A percentile compares a stretch with the other conserved stretches of the same genome.
These are phyloP conservation scores for Cyphellophora europaea DNA, from an alignment of 2,329 filamentous ascomycete genomes.

Conservation along the genomic window DNA sequence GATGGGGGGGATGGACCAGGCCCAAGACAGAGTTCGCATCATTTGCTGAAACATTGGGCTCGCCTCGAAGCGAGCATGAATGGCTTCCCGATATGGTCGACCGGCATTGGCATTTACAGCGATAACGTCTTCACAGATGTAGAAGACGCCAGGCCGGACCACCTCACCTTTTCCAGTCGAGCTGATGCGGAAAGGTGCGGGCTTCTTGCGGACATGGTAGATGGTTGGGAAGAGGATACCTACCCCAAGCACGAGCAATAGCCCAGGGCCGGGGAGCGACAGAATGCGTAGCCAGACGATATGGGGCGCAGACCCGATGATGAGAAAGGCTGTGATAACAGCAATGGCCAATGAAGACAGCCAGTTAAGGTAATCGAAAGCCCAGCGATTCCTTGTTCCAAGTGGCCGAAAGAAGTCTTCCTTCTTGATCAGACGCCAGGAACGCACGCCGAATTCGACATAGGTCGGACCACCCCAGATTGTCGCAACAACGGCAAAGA, in stretches of 20 bases:
- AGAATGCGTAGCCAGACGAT: constrained; percentile 19
- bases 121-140: constrained; percentile 58
- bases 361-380: constrained; percentile 18
- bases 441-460: constrained; percentile 18
- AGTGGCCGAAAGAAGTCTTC: constrained; percentile 20
- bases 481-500: constrained; percentile 19
- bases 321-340: constrained; percentile 14
- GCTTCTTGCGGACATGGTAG: constrained; percentile 31
- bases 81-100: constrained; percentile 40
- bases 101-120: constrained; percentile 57
- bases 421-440: constrained; percentile 17
- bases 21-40: constrained; percentile 46
- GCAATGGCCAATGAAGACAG: constrained; percentile 15
- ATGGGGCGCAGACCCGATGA: constrained; percentile 18
- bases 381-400: constrained; percentile 17
- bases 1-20: constrained; percentile 47
- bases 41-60: constrained; percentile 46
- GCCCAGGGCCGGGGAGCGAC: constrained; percentile 15
- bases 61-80: constrained; percentile 43
- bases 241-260: constrained; percentile 12
- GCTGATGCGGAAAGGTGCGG: constrained; percentile 50
- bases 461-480: constrained; percentile 20
- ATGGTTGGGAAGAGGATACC: constrained; percentile 14
- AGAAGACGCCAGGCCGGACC: constrained; percentile 53
- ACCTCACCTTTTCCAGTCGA: constrained; percentile 51